Base-by-base conservation (phyloP, 441 rosid genomes). In the Kokia cookei region DNA sequence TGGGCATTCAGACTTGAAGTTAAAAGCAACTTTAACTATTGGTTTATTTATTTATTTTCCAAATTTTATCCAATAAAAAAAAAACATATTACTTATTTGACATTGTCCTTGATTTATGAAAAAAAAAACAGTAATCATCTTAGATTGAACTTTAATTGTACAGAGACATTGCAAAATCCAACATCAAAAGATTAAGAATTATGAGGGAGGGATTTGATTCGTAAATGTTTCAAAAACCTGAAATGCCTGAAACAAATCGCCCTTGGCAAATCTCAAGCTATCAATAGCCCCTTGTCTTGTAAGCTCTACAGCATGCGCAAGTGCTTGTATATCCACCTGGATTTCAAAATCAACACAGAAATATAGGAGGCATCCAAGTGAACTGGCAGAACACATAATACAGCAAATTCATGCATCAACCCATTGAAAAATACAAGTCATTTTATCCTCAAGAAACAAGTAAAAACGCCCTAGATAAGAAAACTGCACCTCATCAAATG, bases 221-320 rank as follows among this genome's bases (percentile, higher is more conserved):
- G 4, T 35, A 54, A 54, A 19, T 1, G 32, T 76, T 55, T 77
- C 61, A 55, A 76, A 67, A 80, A 88, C 99, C 93, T 93, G 97
- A 83, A 95, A 95, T 75, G 99, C 99, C 83, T 82, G 93, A 82
- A 84, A 87, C 74, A 95, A 81, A 84, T 91, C 98, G 78, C 98
- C 98, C 85, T 90, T 93, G 11, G 96, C 90, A 85, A 91, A 90
- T 84, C 88, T 91, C 91, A 95, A 84, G 84, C 99, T 93, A 76
- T 93, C 98, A 84, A 95, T 85, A 27, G 99, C 99, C 64, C 97
- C 97, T 86, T 95, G 98, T 82, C 99, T 89, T 67, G 93, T 88
- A 76, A 95, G 91, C 81, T 89, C 93, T 55, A 95, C 99, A 29
- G 98, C 98, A 89, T 95, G 98, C 32, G 93, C 96, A 82, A 95